Evolutionary conservation across 1,139 yeast species (phyloP).

Genomic region (Suhomyces chickasaworum): DNA sequence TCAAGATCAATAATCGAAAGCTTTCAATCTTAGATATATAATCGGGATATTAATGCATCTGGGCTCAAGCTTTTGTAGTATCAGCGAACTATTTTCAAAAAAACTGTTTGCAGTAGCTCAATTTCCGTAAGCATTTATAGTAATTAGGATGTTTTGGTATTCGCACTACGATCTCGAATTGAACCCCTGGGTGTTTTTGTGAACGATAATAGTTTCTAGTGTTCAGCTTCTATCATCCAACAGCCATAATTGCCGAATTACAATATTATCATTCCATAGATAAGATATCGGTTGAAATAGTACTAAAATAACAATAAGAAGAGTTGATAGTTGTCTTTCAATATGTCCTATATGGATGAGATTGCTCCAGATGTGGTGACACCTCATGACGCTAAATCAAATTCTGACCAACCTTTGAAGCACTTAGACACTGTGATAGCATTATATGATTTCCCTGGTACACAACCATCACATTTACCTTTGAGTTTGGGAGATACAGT

Average conservation of each 20-base stretch:
- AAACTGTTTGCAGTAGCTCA: no score
- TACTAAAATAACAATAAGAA: neutral
- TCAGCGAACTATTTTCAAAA: no score
- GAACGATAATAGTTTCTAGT: neutral
- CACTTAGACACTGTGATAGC: slow-evolving; percentile 55
- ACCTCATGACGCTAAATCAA: slow-evolving; percentile 28
- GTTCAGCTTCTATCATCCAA: neutral
- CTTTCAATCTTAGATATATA: no score
- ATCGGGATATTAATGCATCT: no score
- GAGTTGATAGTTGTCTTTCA: neutral
- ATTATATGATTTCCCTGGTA: slow-evolving; percentile 52
- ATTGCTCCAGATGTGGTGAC: slow-evolving; percentile 44
- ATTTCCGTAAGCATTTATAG: no score
- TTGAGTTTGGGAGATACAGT: slow-evolving; percentile 53
- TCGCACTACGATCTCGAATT: neutral
- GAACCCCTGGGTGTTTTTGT: slow-evolving; percentile 1
- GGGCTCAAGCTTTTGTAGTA: no score
- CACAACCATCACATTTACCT: slow-evolving; percentile 49
- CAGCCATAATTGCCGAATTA: neutral
- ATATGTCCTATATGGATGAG: slow-evolving; percentile 28
- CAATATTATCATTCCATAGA: no score
- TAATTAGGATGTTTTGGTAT: no score
- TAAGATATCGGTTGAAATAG: no score
- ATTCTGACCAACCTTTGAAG: slow-evolving; percentile 30
- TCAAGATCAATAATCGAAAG: no score